Evolutionary conservation across 2,329 filamentous ascomycete genomes (phyloP), one percentile per base, ranked within the genome.

Genomic region (Lasiodiplodia theobromae): DNA sequence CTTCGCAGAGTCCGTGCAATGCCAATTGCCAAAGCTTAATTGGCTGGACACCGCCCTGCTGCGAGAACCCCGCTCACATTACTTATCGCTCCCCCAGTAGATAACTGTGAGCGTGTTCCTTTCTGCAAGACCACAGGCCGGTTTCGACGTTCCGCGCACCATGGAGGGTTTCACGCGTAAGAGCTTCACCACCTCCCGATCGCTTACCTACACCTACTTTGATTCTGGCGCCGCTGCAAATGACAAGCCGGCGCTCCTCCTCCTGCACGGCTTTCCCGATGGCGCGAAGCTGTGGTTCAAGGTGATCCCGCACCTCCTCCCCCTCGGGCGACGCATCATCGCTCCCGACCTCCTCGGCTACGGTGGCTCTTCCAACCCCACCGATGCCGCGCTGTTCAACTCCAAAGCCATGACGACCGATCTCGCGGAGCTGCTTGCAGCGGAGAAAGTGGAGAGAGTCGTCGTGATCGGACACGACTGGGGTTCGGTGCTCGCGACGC

Each of bases 201-300:
- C 38, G 14, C 58, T 69, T 18, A 76, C 73, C 11, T 77, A 77
- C 63, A 75, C 72, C 12, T 77, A 77, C 71, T 77, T 76, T 66
- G 69, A 69, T 5, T 72, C 74, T 6, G 70, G 72, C 0, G 51
- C 34, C 16, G 74, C 75, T 8, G 10, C n/a, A 5, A 8, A 34
- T 23, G 23, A 7, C 14, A 31, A 28, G 16, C 57, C 57, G 2
- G 71, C 74, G 8, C 71, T 77, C 16, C 58, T 77, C 66, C 72
- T 77, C 67, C 86, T 82, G 21, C 86, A 87, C 74, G 85, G 85
- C 68, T 87, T 82, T 72, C 85, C 85, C 5, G 83, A 85, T 70
- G 74, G 78, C 49, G 82, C 83, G 0, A 74, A 76, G 2, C 75
- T 85, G 31, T 87, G 83, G 84, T 72, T 77, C 12, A 76, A 79